Base-by-base conservation (phyloP, 2,329 filamentous ascomycete species). In the Venturiaceae sp. region DNA sequence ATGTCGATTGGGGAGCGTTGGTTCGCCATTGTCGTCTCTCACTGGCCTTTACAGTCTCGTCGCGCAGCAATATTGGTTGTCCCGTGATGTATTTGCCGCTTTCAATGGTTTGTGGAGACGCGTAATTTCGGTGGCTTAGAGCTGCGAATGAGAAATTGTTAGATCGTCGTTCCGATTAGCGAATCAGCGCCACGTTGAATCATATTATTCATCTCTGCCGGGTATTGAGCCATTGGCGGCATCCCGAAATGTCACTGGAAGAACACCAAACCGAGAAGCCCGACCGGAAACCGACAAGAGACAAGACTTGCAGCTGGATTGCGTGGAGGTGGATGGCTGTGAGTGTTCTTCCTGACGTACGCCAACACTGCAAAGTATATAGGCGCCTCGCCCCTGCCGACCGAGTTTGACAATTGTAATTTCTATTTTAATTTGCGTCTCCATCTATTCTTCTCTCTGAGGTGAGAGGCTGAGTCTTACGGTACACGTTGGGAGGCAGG, bases 1-100 rank as follows among this genome's bases (percentile, higher is more conserved):
- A 71, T 64, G 62, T 78, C 76, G 63, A 58, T 58, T 34, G 54
- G 54, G 8, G 34, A 44, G 14, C 55, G 55, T 53, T 28, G n/a
- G 19, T 53, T 53, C 23, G 55, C 26, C 55, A 57, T 57, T 32
- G 5, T 57, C 14, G 6, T n/a, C n/a, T n/a, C n/a, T n/a, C n/a
- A n/a, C n/a, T n/a, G n/a, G 36, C n/a, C n/a, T 39, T n/a, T n/a
- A n/a, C n/a, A n/a, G n/a, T n/a, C n/a, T n/a, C n/a, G n/a, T n/a
- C n/a, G n/a, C n/a, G n/a, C n/a, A n/a, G n/a, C n/a, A n/a, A n/a
- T n/a, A n/a, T n/a, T n/a, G n/a, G n/a, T n/a, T n/a, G n/a, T n/a
- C n/a, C n/a, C n/a, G n/a, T n/a, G n/a, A n/a, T n/a, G n/a, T n/a
- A n/a, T n/a, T n/a, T n/a, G n/a, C n/a, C n/a, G n/a, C n/a, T n/a